Base-by-base conservation (phyloP, 1,139 yeast genomes). In the Candida neerlandica region DNA sequence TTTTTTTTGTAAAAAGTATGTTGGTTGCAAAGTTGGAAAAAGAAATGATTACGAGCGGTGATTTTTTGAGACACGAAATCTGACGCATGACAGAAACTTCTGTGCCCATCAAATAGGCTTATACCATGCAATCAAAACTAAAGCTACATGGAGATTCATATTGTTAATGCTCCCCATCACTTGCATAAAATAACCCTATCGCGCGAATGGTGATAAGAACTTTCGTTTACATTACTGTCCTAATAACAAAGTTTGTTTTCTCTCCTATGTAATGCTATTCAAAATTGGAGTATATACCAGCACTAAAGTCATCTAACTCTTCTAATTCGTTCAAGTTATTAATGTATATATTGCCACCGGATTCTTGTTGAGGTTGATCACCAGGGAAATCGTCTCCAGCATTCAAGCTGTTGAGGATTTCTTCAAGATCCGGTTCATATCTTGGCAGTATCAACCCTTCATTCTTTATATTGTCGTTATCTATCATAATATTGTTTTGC, bases 221-320 rank as follows among this genome's bases (percentile, higher is more conserved):
- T 32, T 11, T 14, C 6, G 7, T 11, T n/a, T 35, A 11, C 23
- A 9, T 35, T 35, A 18, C 27, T 7, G 5, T 33, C 15, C 6
- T 33, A 10, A 33, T 33, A 15, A 14, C 4, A 6, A 5, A 9
- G n/a, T n/a, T 33, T 15, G 6, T 32, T 9, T 10, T 11, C 4
- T 34, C 18, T 12, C 14, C 14, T 40, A 21, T 32, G 34, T 21
- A 11, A 19, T 11, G 5, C 29, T 64, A 75, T 52, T 84, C 88
- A 66, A 88, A 89, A 63, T 90, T 90, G 32, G 96, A 86, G 66
- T 92, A 92, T 9, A 92, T 94, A 58, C 91, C 80, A 4, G 97
- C 97, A 68, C 96, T 85, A 59, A 92, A 80, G 53, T 91, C 96
- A 58, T 89, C 96, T 54, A 92, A 77, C 54, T 84, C 91, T 23